These are phyloP conservation scores for Tilletiopsis washingtonensis DNA, from an alignment of 1,284 basidiomycete genomes.

Conservation along the genomic window DNA sequence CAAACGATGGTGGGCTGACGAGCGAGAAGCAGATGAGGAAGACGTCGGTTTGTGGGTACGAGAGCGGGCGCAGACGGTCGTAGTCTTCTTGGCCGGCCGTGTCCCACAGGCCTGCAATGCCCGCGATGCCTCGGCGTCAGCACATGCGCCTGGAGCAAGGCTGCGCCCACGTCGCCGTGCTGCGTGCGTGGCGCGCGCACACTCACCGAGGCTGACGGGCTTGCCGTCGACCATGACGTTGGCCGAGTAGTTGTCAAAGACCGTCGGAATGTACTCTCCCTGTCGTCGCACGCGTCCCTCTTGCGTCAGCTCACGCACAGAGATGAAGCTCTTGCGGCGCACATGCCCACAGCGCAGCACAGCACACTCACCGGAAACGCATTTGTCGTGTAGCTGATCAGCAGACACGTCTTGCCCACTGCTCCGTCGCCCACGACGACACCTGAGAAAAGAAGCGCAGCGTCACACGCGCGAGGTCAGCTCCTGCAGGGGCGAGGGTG, in stretches of 20 bases:
- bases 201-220: slow-evolving; percentile 69
- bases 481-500: not conserved
- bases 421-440: slow-evolving; percentile 48
- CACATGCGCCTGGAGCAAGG: too few species aligned
- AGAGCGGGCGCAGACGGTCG: slow-evolving; percentile 92
- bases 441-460: slow-evolving; percentile 1
- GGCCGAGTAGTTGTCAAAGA: slow-evolving; percentile 85
- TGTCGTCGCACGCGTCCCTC: slow-evolving; percentile 1
- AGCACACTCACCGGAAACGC: slow-evolving; percentile 39
- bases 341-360: not conserved
- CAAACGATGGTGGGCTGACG: slow-evolving; percentile 92
- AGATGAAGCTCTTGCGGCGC: not conserved
- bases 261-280: slow-evolving; percentile 51
- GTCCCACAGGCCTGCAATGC: slow-evolving; percentile 25
- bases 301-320: not conserved
- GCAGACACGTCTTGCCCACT: slow-evolving; percentile 46
- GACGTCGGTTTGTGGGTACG: slow-evolving; percentile 98
- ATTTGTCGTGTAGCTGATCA: slow-evolving; percentile 47
- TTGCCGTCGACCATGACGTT: slow-evolving; percentile 97
- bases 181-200: not conserved
- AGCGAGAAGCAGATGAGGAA: slow-evolving; percentile 99
- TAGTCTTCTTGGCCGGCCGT: slow-evolving; percentile 53
- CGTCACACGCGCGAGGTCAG: not conserved
- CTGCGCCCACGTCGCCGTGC: not conserved
- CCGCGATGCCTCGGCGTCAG: not conserved